phyloP scores from a whole-genome alignment of 306 rosid species.

The Pyrus bretschneideri region DNA sequence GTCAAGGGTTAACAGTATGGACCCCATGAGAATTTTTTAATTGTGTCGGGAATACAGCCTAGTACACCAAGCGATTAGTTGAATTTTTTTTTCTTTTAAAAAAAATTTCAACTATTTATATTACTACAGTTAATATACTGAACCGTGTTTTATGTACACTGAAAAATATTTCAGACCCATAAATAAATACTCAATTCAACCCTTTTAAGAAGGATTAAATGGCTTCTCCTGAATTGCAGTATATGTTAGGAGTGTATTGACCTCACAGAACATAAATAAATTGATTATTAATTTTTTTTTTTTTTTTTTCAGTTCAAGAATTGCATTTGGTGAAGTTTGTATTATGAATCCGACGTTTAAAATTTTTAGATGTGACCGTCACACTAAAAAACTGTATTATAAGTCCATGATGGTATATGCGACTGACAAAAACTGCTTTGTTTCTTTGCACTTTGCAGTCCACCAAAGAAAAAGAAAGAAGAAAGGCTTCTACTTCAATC shows the following conservation, averaged over 20 bases:
- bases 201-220: neutral
- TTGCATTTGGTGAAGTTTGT: neutral
- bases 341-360: too few species aligned
- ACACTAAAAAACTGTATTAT: neutral
- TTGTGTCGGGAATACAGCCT: rapidly evolving
- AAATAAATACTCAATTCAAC: neutral
- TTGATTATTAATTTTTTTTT: too few species aligned
- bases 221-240: neutral
- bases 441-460: neutral
- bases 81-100: too few species aligned
- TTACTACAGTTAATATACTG: too few species aligned
- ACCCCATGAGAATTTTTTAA: neutral
- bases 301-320: neutral
- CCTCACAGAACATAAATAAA: neutral
- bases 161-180: neutral
- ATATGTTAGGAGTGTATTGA: neutral
- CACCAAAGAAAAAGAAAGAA: neutral
- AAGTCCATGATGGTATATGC: neutral
- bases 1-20: neutral
- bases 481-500: slow-evolving; percentile 8
- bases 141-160: too few species aligned
- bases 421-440: neutral
- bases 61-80: too few species aligned
- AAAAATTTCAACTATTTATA: too few species aligned
- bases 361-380: neutral